Evolutionary conservation across 495 filamentous ascomycete species (phyloP).

Genomic region (Penicillium canescens): DNA sequence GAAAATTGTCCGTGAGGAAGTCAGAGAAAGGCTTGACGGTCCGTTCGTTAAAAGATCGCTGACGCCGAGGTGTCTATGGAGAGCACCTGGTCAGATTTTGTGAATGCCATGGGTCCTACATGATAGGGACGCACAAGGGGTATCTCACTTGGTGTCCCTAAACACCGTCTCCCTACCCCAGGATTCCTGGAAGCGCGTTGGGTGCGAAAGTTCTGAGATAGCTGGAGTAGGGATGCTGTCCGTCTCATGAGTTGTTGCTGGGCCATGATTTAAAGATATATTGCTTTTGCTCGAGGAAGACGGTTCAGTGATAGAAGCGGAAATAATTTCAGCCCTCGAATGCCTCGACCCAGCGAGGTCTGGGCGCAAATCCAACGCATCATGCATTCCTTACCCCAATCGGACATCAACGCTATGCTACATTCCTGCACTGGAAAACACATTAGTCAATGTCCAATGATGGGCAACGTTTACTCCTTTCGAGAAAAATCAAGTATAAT

Average conservation of each 20-base stretch:
- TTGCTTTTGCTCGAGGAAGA: not conserved
- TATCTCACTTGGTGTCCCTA: not conserved
- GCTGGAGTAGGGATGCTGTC: not conserved
- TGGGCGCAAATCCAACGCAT: not conserved
- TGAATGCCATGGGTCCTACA: not conserved
- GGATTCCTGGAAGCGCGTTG: not conserved
- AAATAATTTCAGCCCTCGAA: not conserved
- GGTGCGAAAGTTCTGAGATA: not conserved
- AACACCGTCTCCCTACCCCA: not conserved
- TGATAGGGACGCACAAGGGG: not conserved
- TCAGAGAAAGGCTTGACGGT: conserved; percentile 74
- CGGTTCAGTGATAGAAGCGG: not conserved
- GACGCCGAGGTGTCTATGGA: not conserved
- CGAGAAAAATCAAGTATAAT: not conserved
- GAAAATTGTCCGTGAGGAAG: conserved; percentile 86
- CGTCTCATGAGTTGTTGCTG: not conserved
- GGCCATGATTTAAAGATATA: not conserved
- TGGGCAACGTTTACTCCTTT: not conserved
- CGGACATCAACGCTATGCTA: not conserved
- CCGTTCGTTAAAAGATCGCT: not conserved
- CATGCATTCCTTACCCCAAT: not conserved
- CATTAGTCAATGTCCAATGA: not conserved
- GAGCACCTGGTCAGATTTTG: not conserved
- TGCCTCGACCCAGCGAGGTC: not conserved
- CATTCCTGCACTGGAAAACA: not conserved